phyloP scores from a whole-genome alignment of 2,329 filamentous ascomycete genomes.

The Aspergillus terreus region DNA sequence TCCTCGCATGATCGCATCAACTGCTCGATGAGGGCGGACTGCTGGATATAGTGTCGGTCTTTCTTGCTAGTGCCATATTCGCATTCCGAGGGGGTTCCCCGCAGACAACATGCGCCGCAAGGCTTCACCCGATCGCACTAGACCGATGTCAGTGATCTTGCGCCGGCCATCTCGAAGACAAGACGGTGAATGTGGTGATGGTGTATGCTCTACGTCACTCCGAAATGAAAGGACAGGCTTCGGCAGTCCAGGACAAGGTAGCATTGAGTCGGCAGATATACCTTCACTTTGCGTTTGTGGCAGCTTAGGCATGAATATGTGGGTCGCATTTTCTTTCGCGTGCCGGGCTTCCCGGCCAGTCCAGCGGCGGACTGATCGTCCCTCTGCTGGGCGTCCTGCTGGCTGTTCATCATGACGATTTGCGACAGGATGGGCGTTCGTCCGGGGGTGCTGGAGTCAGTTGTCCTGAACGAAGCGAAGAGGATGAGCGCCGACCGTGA shows the following conservation, averaged over 20 bases:
- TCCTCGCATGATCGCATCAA: conserved; percentile 19
- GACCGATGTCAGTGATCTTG: not conserved
- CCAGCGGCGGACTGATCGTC: not conserved
- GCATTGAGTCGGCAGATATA: conserved; percentile 8
- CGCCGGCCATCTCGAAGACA: no score
- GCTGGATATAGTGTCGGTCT: conserved; percentile 28
- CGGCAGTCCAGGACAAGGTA: not conserved
- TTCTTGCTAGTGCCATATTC: conserved; percentile 29
- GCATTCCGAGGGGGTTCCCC: conserved; percentile 27
- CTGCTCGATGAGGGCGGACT: conserved; percentile 25
- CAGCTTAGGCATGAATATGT: conserved; percentile 29
- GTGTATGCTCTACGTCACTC: no score
- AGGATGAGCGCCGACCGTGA: no score
- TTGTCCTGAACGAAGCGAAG: no score
- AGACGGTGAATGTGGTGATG: no score
- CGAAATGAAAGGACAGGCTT: no score
- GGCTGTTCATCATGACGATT: no score
- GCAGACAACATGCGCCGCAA: conserved; percentile 28
- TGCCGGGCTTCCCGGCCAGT: conserved; percentile 5
- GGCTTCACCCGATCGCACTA: conserved; percentile 31
- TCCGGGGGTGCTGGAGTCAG: no score
- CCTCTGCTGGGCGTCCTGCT: no score
- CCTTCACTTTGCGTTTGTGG: conserved; percentile 33
- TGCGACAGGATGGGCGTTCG: no score
- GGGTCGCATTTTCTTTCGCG: conserved; percentile 25